phyloP scores from a whole-genome alignment of 305 asterid species.

The Solanum hybrid region DNA sequence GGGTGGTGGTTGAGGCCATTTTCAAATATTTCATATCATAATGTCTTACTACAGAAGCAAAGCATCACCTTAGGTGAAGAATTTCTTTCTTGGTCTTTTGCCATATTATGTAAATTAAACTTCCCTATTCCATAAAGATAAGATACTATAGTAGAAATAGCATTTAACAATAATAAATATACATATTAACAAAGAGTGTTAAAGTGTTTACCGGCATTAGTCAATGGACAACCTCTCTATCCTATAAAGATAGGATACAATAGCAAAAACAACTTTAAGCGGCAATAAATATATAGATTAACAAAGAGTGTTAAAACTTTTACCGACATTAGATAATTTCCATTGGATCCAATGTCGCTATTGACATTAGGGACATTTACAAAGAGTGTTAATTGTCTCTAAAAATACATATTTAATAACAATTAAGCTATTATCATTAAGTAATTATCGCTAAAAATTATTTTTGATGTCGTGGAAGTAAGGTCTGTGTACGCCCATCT shows the following conservation, averaged over 20 bases:
- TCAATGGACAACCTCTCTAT: background rate
- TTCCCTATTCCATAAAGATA: background rate
- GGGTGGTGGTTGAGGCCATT: background rate
- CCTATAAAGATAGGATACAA: background rate
- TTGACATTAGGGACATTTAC: background rate
- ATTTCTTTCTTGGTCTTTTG: background rate
- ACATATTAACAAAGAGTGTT: background rate
- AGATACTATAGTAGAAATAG: background rate
- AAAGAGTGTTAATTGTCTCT: background rate
- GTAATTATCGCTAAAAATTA: background rate
- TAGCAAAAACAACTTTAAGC: background rate
- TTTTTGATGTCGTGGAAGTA: background rate
- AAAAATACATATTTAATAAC: no score
- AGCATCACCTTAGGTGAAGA: background rate
- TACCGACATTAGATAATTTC: background rate
- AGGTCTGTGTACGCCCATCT: background rate
- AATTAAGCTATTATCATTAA: no score
- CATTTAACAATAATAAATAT: background rate
- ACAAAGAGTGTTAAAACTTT: background rate
- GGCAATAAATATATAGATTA: background rate
- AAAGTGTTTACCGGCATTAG: background rate
- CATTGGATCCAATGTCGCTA: background rate
- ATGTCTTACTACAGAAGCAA: background rate
- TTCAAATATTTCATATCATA: background rate
- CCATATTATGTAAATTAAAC: background rate